Evolutionary conservation across 257 asterid genomes (phyloP).

Genomic region (Handroanthus guayacan): DNA sequence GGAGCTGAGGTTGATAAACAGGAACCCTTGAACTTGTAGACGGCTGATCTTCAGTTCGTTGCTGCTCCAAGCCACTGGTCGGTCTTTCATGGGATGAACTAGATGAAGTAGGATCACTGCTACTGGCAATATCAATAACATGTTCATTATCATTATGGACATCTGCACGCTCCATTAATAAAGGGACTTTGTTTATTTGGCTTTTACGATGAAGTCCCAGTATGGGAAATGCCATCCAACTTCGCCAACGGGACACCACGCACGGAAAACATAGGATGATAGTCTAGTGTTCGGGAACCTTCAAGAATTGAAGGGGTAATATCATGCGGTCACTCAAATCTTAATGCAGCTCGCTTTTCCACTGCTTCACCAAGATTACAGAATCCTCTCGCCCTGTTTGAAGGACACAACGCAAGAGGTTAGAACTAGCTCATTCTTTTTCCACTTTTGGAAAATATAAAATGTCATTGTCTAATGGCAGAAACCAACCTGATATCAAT

Average conservation of each 20-base stretch:
- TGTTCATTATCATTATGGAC: conserved; percentile 51
- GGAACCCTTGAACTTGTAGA: conserved; percentile 71
- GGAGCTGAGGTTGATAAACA: conserved; percentile 56
- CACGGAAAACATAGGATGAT: conserved; percentile 57
- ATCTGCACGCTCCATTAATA: conserved; percentile 70
- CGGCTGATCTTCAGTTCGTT: conserved; percentile 64
- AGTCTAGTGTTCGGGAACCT: conserved; percentile 27
- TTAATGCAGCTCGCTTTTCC: conserved; percentile 16
- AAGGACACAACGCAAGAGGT: conserved; percentile 25
- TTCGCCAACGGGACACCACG: conserved; percentile 43
- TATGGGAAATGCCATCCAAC: conserved; percentile 64
- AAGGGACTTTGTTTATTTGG: conserved; percentile 59
- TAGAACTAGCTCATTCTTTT: conserved; percentile 21
- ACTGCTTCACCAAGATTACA: conserved; percentile 37
- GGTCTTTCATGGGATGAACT: conserved; percentile 58
- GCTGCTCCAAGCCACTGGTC: conserved; percentile 53
- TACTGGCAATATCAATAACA: conserved; percentile 68
- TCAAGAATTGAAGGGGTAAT: background rate
- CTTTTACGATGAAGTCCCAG: conserved; percentile 71
- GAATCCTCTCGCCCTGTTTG: conserved; percentile 38
- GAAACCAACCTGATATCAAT: background rate
- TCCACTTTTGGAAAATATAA: background rate
- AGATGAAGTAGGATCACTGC: conserved; percentile 59
- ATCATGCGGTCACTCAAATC: conserved; percentile 29
- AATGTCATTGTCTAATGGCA: background rate